phyloP scores from a whole-genome alignment of 2,329 filamentous ascomycete genomes.

The Sclerotinia sclerotiorum region DNA sequence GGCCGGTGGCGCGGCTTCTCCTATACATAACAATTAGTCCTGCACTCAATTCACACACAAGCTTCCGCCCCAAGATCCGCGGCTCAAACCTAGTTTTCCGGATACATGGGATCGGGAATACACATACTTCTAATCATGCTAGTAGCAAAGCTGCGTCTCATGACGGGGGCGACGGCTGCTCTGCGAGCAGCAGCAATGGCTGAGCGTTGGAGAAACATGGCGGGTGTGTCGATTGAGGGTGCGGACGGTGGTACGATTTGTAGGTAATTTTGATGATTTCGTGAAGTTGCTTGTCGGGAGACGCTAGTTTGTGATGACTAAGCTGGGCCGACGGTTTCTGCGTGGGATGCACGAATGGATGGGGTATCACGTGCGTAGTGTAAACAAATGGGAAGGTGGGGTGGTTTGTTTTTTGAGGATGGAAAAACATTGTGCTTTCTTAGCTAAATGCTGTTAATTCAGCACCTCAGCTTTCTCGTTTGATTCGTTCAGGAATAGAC shows the following conservation, averaged over 20 bases:
- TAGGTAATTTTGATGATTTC: slow-evolving; percentile 17
- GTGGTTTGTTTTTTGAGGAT: background rate
- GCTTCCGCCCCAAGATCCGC: slow-evolving; percentile 26
- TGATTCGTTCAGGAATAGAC: background rate
- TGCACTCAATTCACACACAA: background rate
- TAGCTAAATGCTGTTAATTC: background rate
- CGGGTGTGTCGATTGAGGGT: slow-evolving; percentile 32
- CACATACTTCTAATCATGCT: slow-evolving; percentile 61
- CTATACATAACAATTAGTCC: slow-evolving; percentile 26
- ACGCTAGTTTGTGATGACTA: slow-evolving; percentile 20
- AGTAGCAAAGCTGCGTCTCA: slow-evolving; percentile 60
- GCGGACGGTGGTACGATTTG: slow-evolving; percentile 25
- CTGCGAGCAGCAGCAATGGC: slow-evolving; percentile 61
- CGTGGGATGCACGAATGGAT: background rate
- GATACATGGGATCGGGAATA: slow-evolving; percentile 29
- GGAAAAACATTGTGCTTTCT: no score
- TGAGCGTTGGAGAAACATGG: slow-evolving; percentile 66
- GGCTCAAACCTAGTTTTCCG: slow-evolving; percentile 23
- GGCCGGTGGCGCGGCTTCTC: slow-evolving; percentile 33
- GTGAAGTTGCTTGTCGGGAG: slow-evolving; percentile 18
- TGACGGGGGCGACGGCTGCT: slow-evolving; percentile 52
- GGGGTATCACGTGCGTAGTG: background rate
- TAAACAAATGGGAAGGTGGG: slow-evolving; percentile 4
- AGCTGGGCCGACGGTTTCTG: background rate
- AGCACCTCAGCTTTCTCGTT: background rate